phyloP scores from a whole-genome alignment of 2,329 filamentous ascomycete species.

The Amauroascus niger region DNA sequence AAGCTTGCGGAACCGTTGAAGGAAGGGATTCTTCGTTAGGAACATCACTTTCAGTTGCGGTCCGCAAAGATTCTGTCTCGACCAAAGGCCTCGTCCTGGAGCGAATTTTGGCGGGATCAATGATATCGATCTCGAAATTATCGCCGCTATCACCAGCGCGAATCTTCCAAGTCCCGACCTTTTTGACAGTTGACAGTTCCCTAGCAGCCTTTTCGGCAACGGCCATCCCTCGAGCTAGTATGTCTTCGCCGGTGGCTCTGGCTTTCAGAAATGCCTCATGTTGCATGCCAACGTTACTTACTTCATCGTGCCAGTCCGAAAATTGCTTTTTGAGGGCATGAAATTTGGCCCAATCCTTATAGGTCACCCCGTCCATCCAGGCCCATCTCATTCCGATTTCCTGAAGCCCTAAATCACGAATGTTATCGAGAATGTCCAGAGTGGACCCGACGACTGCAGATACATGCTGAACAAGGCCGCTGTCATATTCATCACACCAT shows the following conservation, averaged over 20 bases:
- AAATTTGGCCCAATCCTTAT: constrained; percentile 95
- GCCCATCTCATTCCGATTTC: constrained; percentile 91
- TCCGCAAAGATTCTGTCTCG: not conserved
- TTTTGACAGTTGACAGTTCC: constrained; percentile 70
- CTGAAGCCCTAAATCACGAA: constrained; percentile 73
- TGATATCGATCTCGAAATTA: constrained; percentile 57
- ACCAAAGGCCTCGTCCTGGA: not conserved
- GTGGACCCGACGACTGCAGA: constrained; percentile 67
- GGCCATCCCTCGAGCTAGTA: constrained; percentile 72
- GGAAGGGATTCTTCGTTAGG: not conserved
- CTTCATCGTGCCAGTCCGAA: constrained; percentile 72
- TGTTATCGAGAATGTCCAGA: constrained; percentile 69
- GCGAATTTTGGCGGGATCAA: constrained; percentile 7
- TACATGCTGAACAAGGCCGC: constrained; percentile 59
- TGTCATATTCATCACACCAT: constrained; percentile 65
- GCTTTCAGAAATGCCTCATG: constrained; percentile 63
- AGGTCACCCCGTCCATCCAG: constrained; percentile 89
- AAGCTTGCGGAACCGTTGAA: not conserved
- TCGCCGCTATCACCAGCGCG: constrained; percentile 61
- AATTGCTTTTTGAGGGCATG: constrained; percentile 77
- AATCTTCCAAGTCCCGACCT: constrained; percentile 77
- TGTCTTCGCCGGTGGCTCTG: constrained; percentile 54
- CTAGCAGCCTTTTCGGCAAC: constrained; percentile 68
- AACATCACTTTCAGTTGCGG: not conserved
- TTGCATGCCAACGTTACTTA: constrained; percentile 63